These are phyloP conservation scores for Aspergillus thermomutatus DNA, from an alignment of 2,329 filamentous ascomycete species.

Conservation along the genomic window DNA sequence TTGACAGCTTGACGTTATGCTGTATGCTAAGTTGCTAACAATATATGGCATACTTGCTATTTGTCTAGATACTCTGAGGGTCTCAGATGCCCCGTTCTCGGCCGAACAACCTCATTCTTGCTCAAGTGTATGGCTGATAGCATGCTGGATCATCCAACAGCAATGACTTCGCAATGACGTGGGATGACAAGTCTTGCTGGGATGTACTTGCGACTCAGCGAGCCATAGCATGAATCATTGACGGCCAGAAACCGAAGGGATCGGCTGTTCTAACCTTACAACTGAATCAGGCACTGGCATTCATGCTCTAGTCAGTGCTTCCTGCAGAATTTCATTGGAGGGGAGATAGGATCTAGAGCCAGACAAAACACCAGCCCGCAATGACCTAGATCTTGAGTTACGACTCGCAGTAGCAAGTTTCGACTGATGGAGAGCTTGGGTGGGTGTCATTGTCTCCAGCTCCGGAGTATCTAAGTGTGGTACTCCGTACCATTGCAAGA, in stretches of 20 bases:
- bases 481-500: no score
- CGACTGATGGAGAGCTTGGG: background rate
- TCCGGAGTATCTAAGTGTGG: background rate
- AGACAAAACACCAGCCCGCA: background rate
- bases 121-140: background rate
- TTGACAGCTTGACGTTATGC: background rate
- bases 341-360: background rate
- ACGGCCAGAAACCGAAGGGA: background rate
- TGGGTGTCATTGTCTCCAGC: background rate
- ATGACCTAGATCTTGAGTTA: background rate
- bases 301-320: background rate
- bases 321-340: background rate
- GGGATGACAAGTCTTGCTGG: background rate
- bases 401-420: background rate
- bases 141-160: no score
- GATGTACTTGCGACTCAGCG: background rate
- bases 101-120: background rate
- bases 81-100: background rate
- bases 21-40: background rate
- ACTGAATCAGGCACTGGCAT: background rate
- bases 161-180: no score
- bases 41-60: background rate
- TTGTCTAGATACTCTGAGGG: background rate
- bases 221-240: background rate
- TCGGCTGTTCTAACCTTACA: background rate